These are phyloP conservation scores for Paecilomyces niveus DNA, from an alignment of 2,329 filamentous ascomycete genomes.

Conservation along the genomic window DNA sequence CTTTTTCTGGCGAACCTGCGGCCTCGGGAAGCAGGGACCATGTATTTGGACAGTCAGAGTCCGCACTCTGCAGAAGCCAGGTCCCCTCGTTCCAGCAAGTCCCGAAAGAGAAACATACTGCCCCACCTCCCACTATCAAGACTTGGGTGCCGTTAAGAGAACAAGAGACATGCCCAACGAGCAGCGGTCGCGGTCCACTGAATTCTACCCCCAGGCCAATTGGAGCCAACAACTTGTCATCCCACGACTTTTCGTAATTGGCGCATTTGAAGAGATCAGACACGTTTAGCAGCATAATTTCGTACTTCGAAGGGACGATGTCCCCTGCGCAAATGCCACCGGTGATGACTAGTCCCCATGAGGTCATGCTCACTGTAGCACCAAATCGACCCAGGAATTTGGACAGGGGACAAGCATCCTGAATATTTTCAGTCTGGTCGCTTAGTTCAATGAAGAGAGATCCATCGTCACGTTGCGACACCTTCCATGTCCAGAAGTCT, in stretches of 20 bases:
- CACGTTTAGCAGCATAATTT: constrained; percentile 43
- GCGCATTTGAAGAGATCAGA: constrained; percentile 12
- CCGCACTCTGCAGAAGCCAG: constrained; percentile 38
- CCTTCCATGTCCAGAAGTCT: constrained; percentile 59
- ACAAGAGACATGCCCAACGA: constrained; percentile 61
- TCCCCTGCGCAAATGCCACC: constrained; percentile 43
- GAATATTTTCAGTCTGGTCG: constrained; percentile 18
- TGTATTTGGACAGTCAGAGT: constrained; percentile 16
- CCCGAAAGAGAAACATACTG: constrained; percentile 86
- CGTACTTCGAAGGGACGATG: constrained; percentile 39
- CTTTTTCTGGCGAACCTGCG: constrained; percentile 5
- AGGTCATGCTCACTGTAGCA: constrained; percentile 42
- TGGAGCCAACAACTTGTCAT: constrained; percentile 17
- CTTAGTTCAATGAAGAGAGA: constrained; percentile 16
- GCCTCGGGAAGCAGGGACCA: constrained; percentile 25
- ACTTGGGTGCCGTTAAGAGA: constrained; percentile 44
- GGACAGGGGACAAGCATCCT: constrained; percentile 18
- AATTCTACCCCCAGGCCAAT: constrained; percentile 19
- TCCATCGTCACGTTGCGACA: constrained; percentile 36
- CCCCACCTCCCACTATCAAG: constrained; percentile 68
- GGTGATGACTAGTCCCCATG: constrained; percentile 42
- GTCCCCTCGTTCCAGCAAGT: constrained; percentile 69
- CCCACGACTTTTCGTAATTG: constrained; percentile 12
- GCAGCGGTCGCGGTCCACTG: constrained; percentile 52
- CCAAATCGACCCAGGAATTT: constrained; percentile 41